Percentiles rank a stretch among this genome's conserved stretches.
phyloP scores from a whole-genome alignment of 345 rosid genomes.

The Erucastrum elatum region DNA sequence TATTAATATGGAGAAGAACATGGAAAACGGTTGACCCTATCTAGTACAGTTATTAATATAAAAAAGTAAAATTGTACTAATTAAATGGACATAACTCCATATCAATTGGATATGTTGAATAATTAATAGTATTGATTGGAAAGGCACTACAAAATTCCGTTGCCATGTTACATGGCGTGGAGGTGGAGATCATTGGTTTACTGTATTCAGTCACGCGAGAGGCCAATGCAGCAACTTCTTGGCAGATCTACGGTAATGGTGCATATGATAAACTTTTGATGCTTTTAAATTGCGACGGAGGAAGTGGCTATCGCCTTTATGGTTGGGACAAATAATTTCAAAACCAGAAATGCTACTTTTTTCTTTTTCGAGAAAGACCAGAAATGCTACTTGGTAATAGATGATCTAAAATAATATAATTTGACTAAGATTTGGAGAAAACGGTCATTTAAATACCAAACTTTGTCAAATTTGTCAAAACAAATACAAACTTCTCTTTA shows the following conservation, averaged over 20 bases:
- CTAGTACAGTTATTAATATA: too few species aligned
- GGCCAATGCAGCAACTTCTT: not conserved
- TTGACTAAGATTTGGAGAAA: not conserved
- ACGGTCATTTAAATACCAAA: too few species aligned
- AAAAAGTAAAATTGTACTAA: too few species aligned
- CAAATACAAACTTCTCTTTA: too few species aligned
- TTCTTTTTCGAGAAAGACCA: too few species aligned
- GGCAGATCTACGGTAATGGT: not conserved
- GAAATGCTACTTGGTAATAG: not conserved
- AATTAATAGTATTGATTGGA: not conserved
- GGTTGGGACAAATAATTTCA: not conserved
- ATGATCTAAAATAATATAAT: not conserved
- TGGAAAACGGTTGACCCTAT: too few species aligned
- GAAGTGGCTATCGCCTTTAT: not conserved
- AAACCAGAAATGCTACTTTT: not conserved
- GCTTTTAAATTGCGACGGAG: not conserved
- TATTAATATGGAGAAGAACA: too few species aligned
- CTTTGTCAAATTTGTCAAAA: not conserved
- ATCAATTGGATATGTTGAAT: too few species aligned
- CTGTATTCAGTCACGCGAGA: not conserved
- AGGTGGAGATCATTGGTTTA: not conserved
- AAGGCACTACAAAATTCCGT: not conserved
- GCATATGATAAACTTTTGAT: not conserved
- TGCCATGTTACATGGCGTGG: not conserved
- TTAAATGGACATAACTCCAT: too few species aligned